Evolutionary conservation across 306 rosid species (phyloP), one percentile per base, ranked within the genome.

Genomic region (Clitoria ternatea): DNA sequence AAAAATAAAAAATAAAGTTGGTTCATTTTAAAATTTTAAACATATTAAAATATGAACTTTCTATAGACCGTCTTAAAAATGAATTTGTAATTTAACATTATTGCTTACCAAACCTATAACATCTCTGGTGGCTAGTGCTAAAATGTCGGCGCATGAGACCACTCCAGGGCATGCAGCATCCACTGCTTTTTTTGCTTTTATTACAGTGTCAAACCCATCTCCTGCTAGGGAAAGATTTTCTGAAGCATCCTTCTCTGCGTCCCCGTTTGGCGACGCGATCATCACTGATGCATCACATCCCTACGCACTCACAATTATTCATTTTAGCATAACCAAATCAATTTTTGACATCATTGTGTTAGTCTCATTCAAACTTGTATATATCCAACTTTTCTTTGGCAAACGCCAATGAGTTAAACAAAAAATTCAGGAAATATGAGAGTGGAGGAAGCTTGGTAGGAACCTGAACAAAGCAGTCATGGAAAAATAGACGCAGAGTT

Each of bases 121-220:
- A 5, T 94, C 98, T 68, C 97, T 82, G 14, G 95, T 76, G 9
- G 97, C 95, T 3, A 94, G 72, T 2, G 98, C 90, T 36, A 94
- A 73, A 7, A 90, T 76, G 83, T 89, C 97, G 0, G 97, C 95
- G 19, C 97, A 94, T 0, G 98, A 90, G 22, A 94, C 98, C 0
- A 82, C 36, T 6, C 86, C 87, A 0, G 94, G 96, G 77, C 98
- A 90, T 54, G 26, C 36, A 48, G 73, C 62, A 85, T 90, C 98
- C 2, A 90, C 88, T 0, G 97, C 92, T 70, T 85, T 55, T 42
- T 94, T 94, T 2, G 95, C 97, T 57, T 90, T 85, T 4, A 81
- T 42, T 0, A 90, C 89, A 1, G 97, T 90, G 81, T 90, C 97
- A 72, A 94, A 90, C 0, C 98, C 98, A 80, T 90, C 98, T 81